These are phyloP conservation scores for Salvia miltiorrhiza DNA, from an alignment of 257 asterid genomes.

Conservation along the genomic window DNA sequence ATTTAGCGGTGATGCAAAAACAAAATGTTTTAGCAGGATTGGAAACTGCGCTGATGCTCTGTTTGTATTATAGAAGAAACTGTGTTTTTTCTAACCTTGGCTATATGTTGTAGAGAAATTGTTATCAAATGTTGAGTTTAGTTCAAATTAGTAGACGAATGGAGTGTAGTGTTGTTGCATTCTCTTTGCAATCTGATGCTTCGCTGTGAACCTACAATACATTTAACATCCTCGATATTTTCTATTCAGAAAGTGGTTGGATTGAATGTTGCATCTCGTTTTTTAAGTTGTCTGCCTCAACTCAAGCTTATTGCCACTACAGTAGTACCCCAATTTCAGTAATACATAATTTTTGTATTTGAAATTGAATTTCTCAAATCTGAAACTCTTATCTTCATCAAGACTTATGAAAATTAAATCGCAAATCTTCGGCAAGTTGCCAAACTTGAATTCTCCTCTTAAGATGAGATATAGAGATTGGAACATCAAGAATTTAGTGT, in stretches of 20 bases:
- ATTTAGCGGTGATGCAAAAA: neutral
- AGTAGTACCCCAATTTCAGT: too few relatives aligned
- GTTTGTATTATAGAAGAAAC: slow-evolving; percentile 10
- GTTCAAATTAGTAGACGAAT: neutral
- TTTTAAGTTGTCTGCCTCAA: too few relatives aligned
- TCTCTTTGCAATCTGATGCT: neutral
- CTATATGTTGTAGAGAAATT: neutral
- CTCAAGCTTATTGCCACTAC: too few relatives aligned
- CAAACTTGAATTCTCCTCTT: too few relatives aligned
- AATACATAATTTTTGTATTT: too few relatives aligned
- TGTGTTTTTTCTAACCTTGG: neutral
- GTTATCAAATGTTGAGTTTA: neutral
- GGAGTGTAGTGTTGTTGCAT: neutral
- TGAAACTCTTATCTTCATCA: too few relatives aligned
- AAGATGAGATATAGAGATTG: too few relatives aligned
- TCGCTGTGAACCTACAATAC: too few relatives aligned
- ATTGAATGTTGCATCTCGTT: too few relatives aligned
- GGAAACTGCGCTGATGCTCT: neutral
- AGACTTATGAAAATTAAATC: too few relatives aligned
- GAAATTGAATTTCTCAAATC: too few relatives aligned
- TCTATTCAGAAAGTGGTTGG: neutral
- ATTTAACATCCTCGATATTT: neutral
- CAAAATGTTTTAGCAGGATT: slow-evolving; percentile 2
- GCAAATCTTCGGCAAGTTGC: too few relatives aligned
- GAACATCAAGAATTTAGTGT: neutral